These are phyloP conservation scores for Hericium coralloides DNA, from an alignment of 768 basidiomycete species.

Conservation along the genomic window DNA sequence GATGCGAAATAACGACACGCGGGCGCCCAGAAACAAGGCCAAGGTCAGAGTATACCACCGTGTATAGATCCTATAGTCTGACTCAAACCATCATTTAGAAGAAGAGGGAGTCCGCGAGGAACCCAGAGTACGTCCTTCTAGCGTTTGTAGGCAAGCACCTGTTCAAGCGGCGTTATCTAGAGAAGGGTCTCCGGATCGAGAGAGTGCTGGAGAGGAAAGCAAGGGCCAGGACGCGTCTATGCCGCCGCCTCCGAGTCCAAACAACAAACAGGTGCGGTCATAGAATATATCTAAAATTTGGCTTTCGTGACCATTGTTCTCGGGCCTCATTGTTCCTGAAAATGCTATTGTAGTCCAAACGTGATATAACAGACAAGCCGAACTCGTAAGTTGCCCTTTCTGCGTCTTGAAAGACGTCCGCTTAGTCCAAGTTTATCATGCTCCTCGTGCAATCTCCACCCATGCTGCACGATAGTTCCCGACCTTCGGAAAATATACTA, in stretches of 20 bases:
- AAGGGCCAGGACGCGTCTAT: background rate
- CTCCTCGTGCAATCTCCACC: background rate
- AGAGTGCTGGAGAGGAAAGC: background rate
- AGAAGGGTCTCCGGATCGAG: background rate
- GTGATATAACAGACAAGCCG: background rate
- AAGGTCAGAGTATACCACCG: conserved; percentile 3
- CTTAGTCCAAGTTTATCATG: background rate
- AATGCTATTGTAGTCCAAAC: background rate
- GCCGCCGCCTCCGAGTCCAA: background rate
- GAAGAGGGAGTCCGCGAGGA: background rate
- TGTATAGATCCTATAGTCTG: background rate
- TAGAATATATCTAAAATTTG: background rate
- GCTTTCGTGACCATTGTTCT: background rate
- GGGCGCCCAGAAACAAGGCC: too few relatives aligned
- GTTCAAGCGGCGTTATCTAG: background rate
- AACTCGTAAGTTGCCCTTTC: background rate
- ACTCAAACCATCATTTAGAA: background rate
- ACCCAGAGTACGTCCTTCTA: background rate
- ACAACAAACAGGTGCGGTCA: background rate
- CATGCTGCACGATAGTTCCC: background rate
- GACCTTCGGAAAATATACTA: background rate
- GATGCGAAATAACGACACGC: too few relatives aligned
- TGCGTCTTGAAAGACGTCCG: background rate
- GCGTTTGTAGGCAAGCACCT: background rate
- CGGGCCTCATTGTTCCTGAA: background rate